Evolutionary conservation across 176 grass and related monocot species (phyloP).

Genomic region (Triticum timopheevii): DNA sequence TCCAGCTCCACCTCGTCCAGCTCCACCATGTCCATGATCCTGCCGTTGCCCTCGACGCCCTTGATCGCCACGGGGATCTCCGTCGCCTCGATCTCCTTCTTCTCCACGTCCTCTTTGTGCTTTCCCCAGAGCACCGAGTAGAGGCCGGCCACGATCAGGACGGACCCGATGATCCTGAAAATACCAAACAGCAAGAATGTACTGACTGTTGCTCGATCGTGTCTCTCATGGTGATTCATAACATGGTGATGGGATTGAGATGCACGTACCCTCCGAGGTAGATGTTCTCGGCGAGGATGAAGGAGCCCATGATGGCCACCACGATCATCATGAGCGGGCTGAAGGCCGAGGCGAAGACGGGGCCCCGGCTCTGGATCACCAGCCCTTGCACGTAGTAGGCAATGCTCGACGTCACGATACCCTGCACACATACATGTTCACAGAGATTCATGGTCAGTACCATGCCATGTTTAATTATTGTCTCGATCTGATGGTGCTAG

Average conservation of each 20-base stretch:
- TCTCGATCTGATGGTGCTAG: not conserved
- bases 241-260: not conserved
- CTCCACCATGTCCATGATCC: constrained; percentile 62
- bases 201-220: not conserved
- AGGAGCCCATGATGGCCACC: constrained; percentile 97
- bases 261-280: constrained; percentile 81
- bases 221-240: not conserved
- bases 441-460: constrained; percentile 3
- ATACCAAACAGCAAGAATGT: constrained; percentile 3
- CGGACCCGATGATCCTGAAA: constrained; percentile 71
- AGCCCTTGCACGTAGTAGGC: constrained; percentile 99
- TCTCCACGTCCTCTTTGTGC: constrained; percentile 86
- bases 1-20: constrained; percentile 71
- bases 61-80: constrained; percentile 72
- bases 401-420: constrained; percentile 98
- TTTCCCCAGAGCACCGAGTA: constrained; percentile 98
- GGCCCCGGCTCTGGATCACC: constrained; percentile 76
- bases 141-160: constrained; percentile 77
- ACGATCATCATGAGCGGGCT: constrained; percentile 99
- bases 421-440: constrained; percentile 41
- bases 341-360: constrained; percentile 96
- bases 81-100: constrained; percentile 53
- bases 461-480: not conserved
- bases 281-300: constrained; percentile 96
- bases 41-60: constrained; percentile 53